Base-by-base conservation (phyloP, 495 filamentous ascomycete genomes). In the Staphylotrichum longicolle region DNA sequence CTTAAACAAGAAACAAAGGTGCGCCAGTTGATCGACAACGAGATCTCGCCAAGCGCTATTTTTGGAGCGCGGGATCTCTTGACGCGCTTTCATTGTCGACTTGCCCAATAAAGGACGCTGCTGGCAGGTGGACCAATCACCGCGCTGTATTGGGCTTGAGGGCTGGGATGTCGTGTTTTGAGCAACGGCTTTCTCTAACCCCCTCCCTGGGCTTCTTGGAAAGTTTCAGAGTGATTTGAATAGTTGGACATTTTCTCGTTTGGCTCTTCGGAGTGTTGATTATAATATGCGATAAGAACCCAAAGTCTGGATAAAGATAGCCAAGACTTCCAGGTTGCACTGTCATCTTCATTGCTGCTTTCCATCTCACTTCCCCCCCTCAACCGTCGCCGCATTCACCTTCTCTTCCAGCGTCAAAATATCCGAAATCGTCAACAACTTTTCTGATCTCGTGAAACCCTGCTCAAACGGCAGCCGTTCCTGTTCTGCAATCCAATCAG, bases 401-500 rank as follows among this genome's bases (percentile, higher is more conserved):
- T 71, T 71, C 54, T 59, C 50, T 30, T 57, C 33, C 33, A 70
- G n/a, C 35, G n/a, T 58, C n/a, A 70, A 45, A 12, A 71, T 56
- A 10, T 67, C 65, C 2, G 45, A 32, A 7, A 63, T 42, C 4
- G 63, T 71, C 12, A 72, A 15, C 59, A 60, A 34, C 52, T 59
- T 68, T 3, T 59, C 58, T 0, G 66, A 62, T 12, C 68, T 44
- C 61, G 41, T 60, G 42, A 69, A 74, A 0, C 73, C 71, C 32
- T 71, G 58, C 7, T 66, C 65, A 49, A 68, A 68, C 30, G 73
- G 73, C 5, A 74, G 57, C 9, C 71, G 30, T 55, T 75, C 71
- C 15, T 72, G 42, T 40, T 66, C 70, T 71, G 59, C 55, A 11
- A 33, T 15, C 45, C 46, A 39, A 39, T 49, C 15, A 54, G 34